Base-by-base conservation (phyloP, 1,284 basidiomycete genomes). In the Ceratobasidium sp. region DNA sequence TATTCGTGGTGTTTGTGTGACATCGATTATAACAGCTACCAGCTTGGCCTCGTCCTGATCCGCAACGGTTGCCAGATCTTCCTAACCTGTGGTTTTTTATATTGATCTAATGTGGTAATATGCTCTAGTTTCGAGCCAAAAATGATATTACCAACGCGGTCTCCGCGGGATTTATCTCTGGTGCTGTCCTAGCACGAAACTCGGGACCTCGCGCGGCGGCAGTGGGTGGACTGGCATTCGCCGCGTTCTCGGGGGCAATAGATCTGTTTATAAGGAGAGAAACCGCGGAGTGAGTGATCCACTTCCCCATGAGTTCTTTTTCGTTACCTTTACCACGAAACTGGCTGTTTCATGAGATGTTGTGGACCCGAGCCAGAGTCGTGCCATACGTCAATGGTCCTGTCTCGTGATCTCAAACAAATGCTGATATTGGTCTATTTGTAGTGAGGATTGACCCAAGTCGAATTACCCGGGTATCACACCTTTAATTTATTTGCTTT, bases 61-160 rank as follows among this genome's bases (percentile, higher is more conserved):
- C 18, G 49, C 18, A n/a, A 20, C 5, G 49, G n/a, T 20, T 51
- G 18, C 49, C 18, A 18, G 49, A 51, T n/a, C n/a, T 15, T 15
- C 49, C 15, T 51, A 20, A 51, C 10, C 28, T 61, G 20, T 64
- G 20, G 18, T 64, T 73, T 15, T 13, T 26, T 39, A 39, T 33
- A 64, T 64, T 58, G n/a, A 12, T 42, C 61, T 60, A 20, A 60
- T 26, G 58, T n/a, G 12, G 23, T 13, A 1, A n/a, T 44, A 20
- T 23, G 20, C 28, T 58, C 40, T 49, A 98, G 96, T 98, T 97
- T 86, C 94, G 97, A 76, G 96, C 95, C n/a, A 96, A 93, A 86
- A 97, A 97, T 83, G 97, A 98, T 85, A 94, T 97, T 82, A 92
- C 91, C 75, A 98, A 98, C 84, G 86, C 87, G n/a, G 83, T 88